Evolutionary conservation across 2,329 filamentous ascomycete genomes (phyloP).

Genomic region (Penicillium palitans): DNA sequence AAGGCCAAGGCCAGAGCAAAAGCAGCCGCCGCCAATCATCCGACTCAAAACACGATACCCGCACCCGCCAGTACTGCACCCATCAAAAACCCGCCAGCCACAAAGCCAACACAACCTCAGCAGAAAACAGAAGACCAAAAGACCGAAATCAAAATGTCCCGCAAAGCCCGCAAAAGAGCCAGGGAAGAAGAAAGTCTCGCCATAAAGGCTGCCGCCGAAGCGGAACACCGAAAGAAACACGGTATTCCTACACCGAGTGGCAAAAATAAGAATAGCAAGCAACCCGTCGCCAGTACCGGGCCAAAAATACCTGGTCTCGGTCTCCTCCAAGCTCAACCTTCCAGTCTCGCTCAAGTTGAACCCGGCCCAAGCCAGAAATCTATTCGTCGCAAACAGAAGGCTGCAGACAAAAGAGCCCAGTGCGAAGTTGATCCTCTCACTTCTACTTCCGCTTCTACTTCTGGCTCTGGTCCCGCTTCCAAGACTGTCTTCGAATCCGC

Average conservation of each 20-base stretch:
- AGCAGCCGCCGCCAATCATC: neutral
- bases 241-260: neutral
- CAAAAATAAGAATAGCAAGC: neutral
- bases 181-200: neutral
- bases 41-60: too few species aligned
- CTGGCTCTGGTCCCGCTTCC: neutral
- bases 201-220: neutral
- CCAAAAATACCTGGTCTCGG: too few species aligned
- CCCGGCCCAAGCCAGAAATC: neutral
- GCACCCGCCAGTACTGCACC: neutral
- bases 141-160: neutral
- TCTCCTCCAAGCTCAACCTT: too few species aligned
- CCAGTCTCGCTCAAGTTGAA: too few species aligned
- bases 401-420: neutral
- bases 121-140: neutral
- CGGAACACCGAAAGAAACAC: neutral
- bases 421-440: neutral
- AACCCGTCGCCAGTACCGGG: neutral
- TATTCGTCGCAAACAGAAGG: neutral
- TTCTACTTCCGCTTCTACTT: too few species aligned
- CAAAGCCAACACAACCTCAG: neutral
- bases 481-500: neutral
- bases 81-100: neutral
- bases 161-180: neutral
- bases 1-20: constrained; percentile 2